Evolutionary conservation across 352 stramenopile species (phyloP).

Genomic region (Globisporangium viniferum): DNA sequence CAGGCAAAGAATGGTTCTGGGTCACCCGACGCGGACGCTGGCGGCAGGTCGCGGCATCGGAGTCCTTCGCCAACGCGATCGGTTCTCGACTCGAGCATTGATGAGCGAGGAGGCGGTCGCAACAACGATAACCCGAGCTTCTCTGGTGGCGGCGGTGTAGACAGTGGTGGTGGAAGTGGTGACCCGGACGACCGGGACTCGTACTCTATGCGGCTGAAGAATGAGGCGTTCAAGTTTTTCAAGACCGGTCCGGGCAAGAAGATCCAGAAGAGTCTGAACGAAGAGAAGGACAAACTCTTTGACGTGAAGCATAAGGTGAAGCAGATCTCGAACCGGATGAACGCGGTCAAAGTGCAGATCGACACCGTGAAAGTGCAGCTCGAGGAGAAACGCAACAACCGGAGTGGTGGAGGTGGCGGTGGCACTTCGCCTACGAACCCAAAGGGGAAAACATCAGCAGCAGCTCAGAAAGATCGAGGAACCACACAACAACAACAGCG

Average conservation of each 20-base stretch:
- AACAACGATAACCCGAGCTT: constrained; percentile 22
- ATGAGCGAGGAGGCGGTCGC: constrained; percentile 6
- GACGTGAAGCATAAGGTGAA: constrained; percentile 72
- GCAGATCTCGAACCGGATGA: constrained; percentile 68
- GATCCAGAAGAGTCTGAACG: constrained; percentile 50
- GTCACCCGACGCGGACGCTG: background rate
- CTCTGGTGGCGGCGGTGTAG: constrained; percentile 3
- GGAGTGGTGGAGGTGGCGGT: constrained; percentile 10
- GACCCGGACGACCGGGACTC: constrained; percentile 17
- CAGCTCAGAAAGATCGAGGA: background rate
- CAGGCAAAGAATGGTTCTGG: constrained; percentile 2
- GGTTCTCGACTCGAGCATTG: constrained; percentile 11
- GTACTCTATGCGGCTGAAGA: constrained; percentile 40
- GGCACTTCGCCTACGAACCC: constrained; percentile 6
- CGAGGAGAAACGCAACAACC: constrained; percentile 58
- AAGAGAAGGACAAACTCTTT: constrained; percentile 75
- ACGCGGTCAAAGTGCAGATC: constrained; percentile 75
- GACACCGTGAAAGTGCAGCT: constrained; percentile 57
- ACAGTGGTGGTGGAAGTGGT: background rate
- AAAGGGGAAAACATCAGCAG: background rate
- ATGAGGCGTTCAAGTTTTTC: constrained; percentile 71
- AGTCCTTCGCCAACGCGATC: constrained; percentile 38
- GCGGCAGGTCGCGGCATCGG: constrained; percentile 19
- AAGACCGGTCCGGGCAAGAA: constrained; percentile 58
- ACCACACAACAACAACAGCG: constrained; percentile 23